Percentiles rank a stretch among this genome's conserved stretches.
These are phyloP conservation scores for Asterophora lycoperdoides DNA, from an alignment of 768 basidiomycete species.

Conservation along the genomic window DNA sequence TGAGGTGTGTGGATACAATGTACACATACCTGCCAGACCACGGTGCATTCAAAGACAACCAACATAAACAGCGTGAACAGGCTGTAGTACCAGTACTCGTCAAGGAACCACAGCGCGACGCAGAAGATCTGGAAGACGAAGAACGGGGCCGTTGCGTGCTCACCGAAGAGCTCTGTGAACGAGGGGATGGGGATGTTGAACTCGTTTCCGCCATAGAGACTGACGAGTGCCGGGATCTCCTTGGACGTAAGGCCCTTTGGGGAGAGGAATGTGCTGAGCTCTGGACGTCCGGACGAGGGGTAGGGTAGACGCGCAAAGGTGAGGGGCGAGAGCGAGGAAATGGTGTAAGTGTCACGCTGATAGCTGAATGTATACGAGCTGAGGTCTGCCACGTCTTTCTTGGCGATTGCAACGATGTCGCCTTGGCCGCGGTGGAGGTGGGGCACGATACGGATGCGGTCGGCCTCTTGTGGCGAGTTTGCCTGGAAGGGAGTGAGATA, in stretches of 20 bases:
- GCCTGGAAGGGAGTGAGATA: slow-evolving; percentile 40
- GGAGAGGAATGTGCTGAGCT: slow-evolving; percentile 59
- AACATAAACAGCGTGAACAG: slow-evolving; percentile 99
- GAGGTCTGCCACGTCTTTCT: slow-evolving; percentile 53
- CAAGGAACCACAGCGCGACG: slow-evolving; percentile 94
- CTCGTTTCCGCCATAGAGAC: slow-evolving; percentile 87
- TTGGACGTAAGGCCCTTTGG: slow-evolving; percentile 51
- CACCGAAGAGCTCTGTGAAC: slow-evolving; percentile 85
- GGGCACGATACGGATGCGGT: slow-evolving; percentile 79
- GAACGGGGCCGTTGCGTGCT: slow-evolving; percentile 98
- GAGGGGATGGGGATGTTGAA: slow-evolving; percentile 97
- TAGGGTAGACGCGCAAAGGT: slow-evolving; percentile 83
- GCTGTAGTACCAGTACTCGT: slow-evolving; percentile 99
- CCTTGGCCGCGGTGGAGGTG: slow-evolving; percentile 80
- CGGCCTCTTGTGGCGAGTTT: slow-evolving; percentile 61
- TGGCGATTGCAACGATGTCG: slow-evolving; percentile 77
- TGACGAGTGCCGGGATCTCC: slow-evolving; percentile 47
- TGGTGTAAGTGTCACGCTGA: slow-evolving; percentile 89
- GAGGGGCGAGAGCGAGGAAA: slow-evolving; percentile 49
- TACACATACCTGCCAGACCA: slow-evolving; percentile 90
- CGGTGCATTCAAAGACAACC: slow-evolving; percentile 96
- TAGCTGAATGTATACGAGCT: slow-evolving; percentile 85
- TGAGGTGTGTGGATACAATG: background rate
- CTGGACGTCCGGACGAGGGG: slow-evolving; percentile 70
- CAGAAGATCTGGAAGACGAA: slow-evolving; percentile 99